A percentile compares a stretch with the other conserved stretches of the same genome.
phyloP scores from a whole-genome alignment of 768 basidiomycete species.

The Suillus subaureus region DNA sequence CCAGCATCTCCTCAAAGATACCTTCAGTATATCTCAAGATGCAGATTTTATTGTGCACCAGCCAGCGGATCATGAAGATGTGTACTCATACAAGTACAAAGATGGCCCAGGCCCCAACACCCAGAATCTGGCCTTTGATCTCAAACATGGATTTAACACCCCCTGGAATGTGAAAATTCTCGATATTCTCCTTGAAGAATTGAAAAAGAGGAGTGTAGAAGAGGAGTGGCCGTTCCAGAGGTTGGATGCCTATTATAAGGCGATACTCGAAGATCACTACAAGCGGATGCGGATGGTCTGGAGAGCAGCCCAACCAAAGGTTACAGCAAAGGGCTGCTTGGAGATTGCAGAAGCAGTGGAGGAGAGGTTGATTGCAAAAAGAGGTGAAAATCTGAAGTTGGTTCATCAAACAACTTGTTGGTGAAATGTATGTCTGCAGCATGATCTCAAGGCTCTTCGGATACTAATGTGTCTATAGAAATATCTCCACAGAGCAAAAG shows the following conservation, averaged over 20 bases:
- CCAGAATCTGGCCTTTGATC: slow-evolving; percentile 9
- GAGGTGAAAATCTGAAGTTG: background rate
- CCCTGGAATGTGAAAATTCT: slow-evolving; percentile 12
- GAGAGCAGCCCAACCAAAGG: slow-evolving; percentile 7
- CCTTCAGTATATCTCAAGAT: background rate
- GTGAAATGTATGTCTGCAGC: slow-evolving; percentile 7
- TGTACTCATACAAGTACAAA: slow-evolving; percentile 13
- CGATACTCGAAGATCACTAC: slow-evolving; percentile 8
- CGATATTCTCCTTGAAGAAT: slow-evolving; percentile 1
- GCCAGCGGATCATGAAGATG: background rate
- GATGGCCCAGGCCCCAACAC: slow-evolving; percentile 12
- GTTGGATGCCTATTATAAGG: slow-evolving; percentile 8
- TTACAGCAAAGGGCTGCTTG: background rate
- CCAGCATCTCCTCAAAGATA: no score
- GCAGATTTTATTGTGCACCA: slow-evolving; percentile 10
- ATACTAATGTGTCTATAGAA: background rate
- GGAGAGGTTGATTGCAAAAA: background rate
- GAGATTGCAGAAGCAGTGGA: slow-evolving; percentile 10
- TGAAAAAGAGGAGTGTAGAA: background rate
- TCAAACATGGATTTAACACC: background rate
- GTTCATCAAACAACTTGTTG: slow-evolving; percentile 7
- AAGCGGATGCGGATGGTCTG: slow-evolving; percentile 10
- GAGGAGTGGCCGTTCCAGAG: slow-evolving; percentile 10
- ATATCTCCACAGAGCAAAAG: background rate
- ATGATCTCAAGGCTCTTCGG: background rate